Conservation (phyloP, 2,329 filamentous ascomycete species). For the Colletotrichum eleusines region DNA sequence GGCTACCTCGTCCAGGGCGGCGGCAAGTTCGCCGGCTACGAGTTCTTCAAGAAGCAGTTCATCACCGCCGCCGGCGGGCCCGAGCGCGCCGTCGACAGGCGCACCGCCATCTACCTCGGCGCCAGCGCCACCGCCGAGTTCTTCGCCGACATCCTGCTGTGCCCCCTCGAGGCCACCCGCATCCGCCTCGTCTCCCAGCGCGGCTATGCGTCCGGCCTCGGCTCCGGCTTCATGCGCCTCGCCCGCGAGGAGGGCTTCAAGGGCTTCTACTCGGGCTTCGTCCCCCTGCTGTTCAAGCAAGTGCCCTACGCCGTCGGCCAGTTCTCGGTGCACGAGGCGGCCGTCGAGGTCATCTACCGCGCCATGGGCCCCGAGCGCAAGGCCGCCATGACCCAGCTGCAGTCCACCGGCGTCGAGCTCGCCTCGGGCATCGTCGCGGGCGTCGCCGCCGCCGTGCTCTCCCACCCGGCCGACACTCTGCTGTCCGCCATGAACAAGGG, state of each 20-base stretch:
- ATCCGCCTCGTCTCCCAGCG: slow-evolving; percentile 85
- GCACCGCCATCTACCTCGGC: slow-evolving; percentile 76
- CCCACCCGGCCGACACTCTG: slow-evolving; percentile 83
- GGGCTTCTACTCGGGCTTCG: slow-evolving; percentile 93
- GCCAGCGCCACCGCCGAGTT: slow-evolving; percentile 78
- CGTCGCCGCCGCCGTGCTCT: slow-evolving; percentile 89
- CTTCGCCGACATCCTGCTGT: slow-evolving; percentile 84
- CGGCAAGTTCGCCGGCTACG: slow-evolving; percentile 92
- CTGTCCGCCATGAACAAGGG: slow-evolving; percentile 69
- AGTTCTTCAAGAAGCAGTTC: slow-evolving; percentile 92
- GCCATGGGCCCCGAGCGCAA: slow-evolving; percentile 75
- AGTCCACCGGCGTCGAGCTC: slow-evolving; percentile 86
- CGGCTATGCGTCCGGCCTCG: slow-evolving; percentile 79
- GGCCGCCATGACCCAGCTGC: slow-evolving; percentile 74
- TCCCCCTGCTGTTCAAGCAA: slow-evolving; percentile 88
- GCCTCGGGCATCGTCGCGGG: slow-evolving; percentile 88
- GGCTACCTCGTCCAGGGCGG: slow-evolving; percentile 92
- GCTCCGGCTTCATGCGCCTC: slow-evolving; percentile 81
- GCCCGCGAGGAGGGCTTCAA: slow-evolving; percentile 79
- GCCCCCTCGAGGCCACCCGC: slow-evolving; percentile 87
- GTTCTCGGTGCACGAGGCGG: slow-evolving; percentile 94
- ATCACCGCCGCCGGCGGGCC: slow-evolving; percentile 75
- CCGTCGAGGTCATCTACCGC: slow-evolving; percentile 80
- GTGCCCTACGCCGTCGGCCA: slow-evolving; percentile 95
- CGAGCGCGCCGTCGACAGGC: slow-evolving; percentile 57